Conservation (phyloP, 106 monocot species). For the Apostasia shenzhenica region DNA sequence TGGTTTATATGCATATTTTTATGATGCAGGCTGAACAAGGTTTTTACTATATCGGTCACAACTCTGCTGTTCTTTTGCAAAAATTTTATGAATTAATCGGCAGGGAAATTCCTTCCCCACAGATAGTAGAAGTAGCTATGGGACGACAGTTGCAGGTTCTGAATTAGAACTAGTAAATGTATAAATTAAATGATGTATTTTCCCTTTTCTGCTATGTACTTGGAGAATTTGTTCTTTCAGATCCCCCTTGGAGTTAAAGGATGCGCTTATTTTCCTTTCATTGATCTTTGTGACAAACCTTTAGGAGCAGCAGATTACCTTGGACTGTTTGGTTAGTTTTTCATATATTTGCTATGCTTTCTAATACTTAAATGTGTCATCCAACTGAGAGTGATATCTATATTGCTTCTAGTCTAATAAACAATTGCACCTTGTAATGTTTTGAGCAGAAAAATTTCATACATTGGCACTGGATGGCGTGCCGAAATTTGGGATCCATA, state of each 20-base stretch:
- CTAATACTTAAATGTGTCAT: background rate
- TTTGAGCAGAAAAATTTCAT: slow-evolving; percentile 77
- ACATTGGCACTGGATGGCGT: slow-evolving; percentile 89
- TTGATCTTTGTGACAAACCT: slow-evolving; percentile 89
- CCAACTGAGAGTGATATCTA: background rate
- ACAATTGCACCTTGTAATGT: background rate
- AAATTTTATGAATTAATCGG: slow-evolving; percentile 75
- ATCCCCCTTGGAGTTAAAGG: slow-evolving; percentile 78
- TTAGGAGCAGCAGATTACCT: slow-evolving; percentile 96
- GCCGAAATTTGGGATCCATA: slow-evolving; percentile 71
- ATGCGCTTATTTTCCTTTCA: slow-evolving; percentile 92
- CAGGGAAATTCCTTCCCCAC: slow-evolving; percentile 38
- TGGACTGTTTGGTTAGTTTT: slow-evolving; percentile 81
- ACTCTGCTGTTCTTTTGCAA: slow-evolving; percentile 46
- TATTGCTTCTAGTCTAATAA: background rate
- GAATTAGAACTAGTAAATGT: background rate
- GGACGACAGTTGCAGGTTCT: slow-evolving; percentile 78
- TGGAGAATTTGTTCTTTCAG: slow-evolving; percentile 19
- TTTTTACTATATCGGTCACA: slow-evolving; percentile 69
- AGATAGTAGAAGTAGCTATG: slow-evolving; percentile 93
- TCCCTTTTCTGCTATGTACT: background rate
- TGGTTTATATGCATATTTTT: background rate
- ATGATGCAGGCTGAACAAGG: slow-evolving; percentile 75
- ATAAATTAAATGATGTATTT: background rate
- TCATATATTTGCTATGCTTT: background rate